phyloP scores from a whole-genome alignment of 148 eudicot species.

The Pouteria glomerata region DNA sequence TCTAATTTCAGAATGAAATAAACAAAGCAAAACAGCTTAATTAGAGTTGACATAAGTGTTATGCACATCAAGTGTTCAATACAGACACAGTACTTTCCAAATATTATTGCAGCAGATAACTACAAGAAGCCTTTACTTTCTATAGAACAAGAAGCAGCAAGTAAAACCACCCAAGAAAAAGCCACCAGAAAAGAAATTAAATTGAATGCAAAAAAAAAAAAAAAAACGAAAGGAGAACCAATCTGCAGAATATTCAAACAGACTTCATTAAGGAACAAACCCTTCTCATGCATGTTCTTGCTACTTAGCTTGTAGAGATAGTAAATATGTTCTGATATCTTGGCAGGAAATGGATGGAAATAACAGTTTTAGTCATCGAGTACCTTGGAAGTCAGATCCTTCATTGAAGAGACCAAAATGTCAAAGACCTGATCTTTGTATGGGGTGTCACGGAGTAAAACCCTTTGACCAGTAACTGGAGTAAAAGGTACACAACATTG shows the following conservation, averaged over 20 bases:
- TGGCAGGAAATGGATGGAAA: not conserved
- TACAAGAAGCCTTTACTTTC: not conserved
- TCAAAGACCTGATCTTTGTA: slow-evolving; percentile 69
- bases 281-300: not conserved
- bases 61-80: no score
- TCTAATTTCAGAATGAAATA: not conserved
- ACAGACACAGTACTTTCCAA: not conserved
- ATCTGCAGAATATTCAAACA: no score
- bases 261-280: no score
- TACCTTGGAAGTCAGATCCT: slow-evolving; percentile 78
- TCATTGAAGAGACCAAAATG: slow-evolving; percentile 70
- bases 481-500: slow-evolving; percentile 93
- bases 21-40: not conserved
- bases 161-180: not conserved
- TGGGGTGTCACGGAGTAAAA: slow-evolving; percentile 62
- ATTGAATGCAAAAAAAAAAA: not conserved
- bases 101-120: not conserved
- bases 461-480: slow-evolving; percentile 92
- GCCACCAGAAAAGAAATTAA: not conserved
- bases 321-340: not conserved
- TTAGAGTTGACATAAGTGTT: not conserved
- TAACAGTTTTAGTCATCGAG: not conserved
- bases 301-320: not conserved
- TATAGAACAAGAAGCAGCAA: not conserved
- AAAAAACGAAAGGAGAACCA: not conserved